A percentile compares a stretch with the other conserved stretches of the same genome.
phyloP scores from a whole-genome alignment of 2,329 filamentous ascomycete genomes.

The Colletotrichum abscissum region DNA sequence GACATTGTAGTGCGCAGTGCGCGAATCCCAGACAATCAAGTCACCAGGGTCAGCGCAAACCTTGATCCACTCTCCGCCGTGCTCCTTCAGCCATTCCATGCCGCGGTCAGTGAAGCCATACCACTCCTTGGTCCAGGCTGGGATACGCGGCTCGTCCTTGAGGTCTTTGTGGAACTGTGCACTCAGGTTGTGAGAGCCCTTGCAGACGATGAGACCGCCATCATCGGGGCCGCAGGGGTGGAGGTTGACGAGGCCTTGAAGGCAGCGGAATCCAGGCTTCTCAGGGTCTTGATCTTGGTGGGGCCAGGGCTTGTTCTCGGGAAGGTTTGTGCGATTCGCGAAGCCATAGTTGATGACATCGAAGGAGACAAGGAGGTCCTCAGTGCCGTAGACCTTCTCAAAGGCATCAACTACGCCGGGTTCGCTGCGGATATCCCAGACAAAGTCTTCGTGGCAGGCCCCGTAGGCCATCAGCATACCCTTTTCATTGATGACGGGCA shows the following conservation, averaged over 20 bases:
- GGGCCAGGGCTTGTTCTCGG: conserved; percentile 55
- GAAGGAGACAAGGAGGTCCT: conserved; percentile 61
- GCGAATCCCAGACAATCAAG: conserved; percentile 56
- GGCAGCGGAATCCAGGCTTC: conserved; percentile 59
- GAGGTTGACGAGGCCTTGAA: conserved; percentile 62
- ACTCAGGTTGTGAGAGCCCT: conserved; percentile 42
- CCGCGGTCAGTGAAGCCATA: conserved; percentile 49
- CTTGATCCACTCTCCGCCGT: conserved; percentile 47
- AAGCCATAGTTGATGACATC: conserved; percentile 59
- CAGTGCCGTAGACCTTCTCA: conserved; percentile 56
- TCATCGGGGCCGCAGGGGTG: conserved; percentile 48
- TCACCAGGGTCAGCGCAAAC: conserved; percentile 56
- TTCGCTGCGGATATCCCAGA: conserved; percentile 60
- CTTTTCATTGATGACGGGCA: conserved; percentile 58
- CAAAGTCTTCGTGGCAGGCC: conserved; percentile 59
- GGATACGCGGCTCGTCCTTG: conserved; percentile 45
- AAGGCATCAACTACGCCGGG: conserved; percentile 58
- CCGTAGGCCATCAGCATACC: conserved; percentile 60
- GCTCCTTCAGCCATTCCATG: conserved; percentile 49
- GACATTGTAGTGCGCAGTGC: conserved; percentile 59
- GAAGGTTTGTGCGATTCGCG: conserved; percentile 50
- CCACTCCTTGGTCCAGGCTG: conserved; percentile 49
- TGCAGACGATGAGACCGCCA: conserved; percentile 48
- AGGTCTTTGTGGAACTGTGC: conserved; percentile 50
- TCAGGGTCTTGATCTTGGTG: conserved; percentile 55